phyloP scores from a whole-genome alignment of 2,329 filamentous ascomycete species.

The Talaromyces sp. region DNA sequence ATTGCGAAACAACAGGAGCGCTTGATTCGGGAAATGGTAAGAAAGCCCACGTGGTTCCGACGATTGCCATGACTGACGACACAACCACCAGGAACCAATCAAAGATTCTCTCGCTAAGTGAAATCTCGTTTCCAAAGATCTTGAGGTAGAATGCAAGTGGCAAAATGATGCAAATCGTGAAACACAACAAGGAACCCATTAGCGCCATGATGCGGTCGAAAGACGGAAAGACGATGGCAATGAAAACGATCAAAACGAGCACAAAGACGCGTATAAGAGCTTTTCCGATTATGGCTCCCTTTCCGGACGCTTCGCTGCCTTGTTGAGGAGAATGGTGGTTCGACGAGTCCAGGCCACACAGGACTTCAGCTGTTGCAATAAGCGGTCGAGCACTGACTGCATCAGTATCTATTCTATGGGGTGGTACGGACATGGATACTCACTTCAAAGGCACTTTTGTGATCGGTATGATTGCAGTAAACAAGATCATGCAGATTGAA shows the following conservation, averaged over 20 bases:
- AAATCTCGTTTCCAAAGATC: slow-evolving; percentile 73
- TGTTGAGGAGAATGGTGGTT: slow-evolving; percentile 31
- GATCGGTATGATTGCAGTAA: slow-evolving; percentile 87
- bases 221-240: slow-evolving; percentile 69
- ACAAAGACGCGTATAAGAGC: slow-evolving; percentile 61
- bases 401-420: slow-evolving; percentile 22
- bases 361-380: slow-evolving; percentile 75
- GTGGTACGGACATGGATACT: slow-evolving; percentile 23
- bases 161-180: slow-evolving; percentile 89
- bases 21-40: slow-evolving; percentile 50
- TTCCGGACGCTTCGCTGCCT: slow-evolving; percentile 33
- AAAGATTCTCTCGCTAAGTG: slow-evolving; percentile 57
- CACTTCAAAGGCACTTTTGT: slow-evolving; percentile 89
- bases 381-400: slow-evolving; percentile 68
- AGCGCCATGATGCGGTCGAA: slow-evolving; percentile 92
- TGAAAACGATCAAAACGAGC: slow-evolving; percentile 67
- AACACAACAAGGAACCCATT: slow-evolving; percentile 84
- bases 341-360: slow-evolving; percentile 66
- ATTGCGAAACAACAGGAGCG: not conserved
- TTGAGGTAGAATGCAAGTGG: slow-evolving; percentile 87
- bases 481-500: slow-evolving; percentile 75
- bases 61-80: slow-evolving; percentile 64
- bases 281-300: slow-evolving; percentile 57
- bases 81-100: slow-evolving; percentile 67
- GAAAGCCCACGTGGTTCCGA: slow-evolving; percentile 86